Base-by-base conservation (phyloP, 768 basidiomycete genomes). In the Russula compacta region DNA sequence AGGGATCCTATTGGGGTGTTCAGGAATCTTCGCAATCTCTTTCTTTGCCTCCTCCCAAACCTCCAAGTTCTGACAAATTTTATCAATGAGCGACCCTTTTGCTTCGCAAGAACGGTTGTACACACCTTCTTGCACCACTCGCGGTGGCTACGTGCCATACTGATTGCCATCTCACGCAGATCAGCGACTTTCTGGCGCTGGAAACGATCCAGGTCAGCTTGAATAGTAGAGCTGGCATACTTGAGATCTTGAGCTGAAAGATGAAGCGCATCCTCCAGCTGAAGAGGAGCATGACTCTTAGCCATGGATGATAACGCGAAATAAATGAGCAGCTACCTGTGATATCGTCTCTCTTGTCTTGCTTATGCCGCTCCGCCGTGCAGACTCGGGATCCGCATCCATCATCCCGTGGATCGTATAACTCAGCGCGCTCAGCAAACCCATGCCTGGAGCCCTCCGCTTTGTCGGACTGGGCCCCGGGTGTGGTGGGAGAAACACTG, bases 171-270 rank as follows among this genome's bases (percentile, higher is more conserved):
- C 72, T 95, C 92, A 40, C 94, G 78, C 66, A 98, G 67, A 76
- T 99, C 97, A 7, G 93, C 92, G 3, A 99, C 97, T 71, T 99
- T 99, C 77, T 98, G 97, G 24, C 97, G 83, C 72, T 99, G 97
- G 75, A 99, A 99, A 53, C 97, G 83, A 74, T 99, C 97, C 65
- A 99, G 77, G 75, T 99, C 97, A 15, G 92, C 92, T 72, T 99
- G 97, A 56, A 99, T 94, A 21, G 95, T 98, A 47, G 87, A 89
- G 67, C 90, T 93, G 0, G 95, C 90, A 73, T 95, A 98, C 70
- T 98, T 95, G 48, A 99, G 79, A 73, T 99, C 97, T 69, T 92
- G 90, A 1, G 89, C 91, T 4, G 92, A 83, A 35, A 94, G 78
- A 73, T 98, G 93, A 63, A 97, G 79, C 6, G 94, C 95, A 69